Percentiles rank a stretch among this genome's conserved stretches.
These are phyloP conservation scores for Ogataea chonburiensis DNA, from an alignment of 805 yeast genomes.

Conservation along the genomic window DNA sequence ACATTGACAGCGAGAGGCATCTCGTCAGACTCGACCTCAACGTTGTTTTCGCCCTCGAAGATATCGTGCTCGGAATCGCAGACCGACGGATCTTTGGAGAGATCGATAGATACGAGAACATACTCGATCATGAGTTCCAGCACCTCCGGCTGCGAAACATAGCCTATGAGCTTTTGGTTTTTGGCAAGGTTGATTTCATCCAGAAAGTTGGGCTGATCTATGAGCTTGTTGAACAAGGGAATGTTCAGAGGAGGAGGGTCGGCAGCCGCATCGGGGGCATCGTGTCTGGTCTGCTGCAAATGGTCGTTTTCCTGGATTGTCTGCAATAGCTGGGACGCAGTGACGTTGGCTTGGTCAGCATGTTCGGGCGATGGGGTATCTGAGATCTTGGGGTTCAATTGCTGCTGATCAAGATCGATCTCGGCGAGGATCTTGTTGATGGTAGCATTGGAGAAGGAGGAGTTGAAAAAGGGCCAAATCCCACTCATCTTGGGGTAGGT, in stretches of 20 bases:
- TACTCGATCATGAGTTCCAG: constrained; percentile 32
- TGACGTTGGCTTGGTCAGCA: constrained; percentile 18
- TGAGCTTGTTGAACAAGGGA: constrained; percentile 31
- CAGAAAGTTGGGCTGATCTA: constrained; percentile 37
- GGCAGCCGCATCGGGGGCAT: constrained; percentile 2
- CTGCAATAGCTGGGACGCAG: constrained; percentile 36
- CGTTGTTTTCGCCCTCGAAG: constrained; percentile 25
- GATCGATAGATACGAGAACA: constrained; percentile 29
- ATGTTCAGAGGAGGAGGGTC: constrained; percentile 23
- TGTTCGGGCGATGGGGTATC: constrained; percentile 4
- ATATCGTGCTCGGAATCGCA: constrained; percentile 14
- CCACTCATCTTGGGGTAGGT: constrained; percentile 31
- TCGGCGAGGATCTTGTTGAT: constrained; percentile 38
- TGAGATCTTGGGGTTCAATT: constrained; percentile 7
- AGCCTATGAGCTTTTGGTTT: constrained; percentile 34
- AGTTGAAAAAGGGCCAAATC: constrained; percentile 41
- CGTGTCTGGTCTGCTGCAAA: constrained; percentile 19
- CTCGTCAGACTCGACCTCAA: constrained; percentile 15
- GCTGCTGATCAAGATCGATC: constrained; percentile 36
- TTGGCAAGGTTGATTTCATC: constrained; percentile 37
- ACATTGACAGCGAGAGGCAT: constrained; percentile 15
- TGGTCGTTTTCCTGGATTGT: constrained; percentile 35
- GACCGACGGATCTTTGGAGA: constrained; percentile 14
- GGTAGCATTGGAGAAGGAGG: constrained; percentile 37
- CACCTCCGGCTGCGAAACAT: constrained; percentile 34